A percentile compares a stretch with the other conserved stretches of the same genome.
Conservation (phyloP, 768 basidiomycete genomes). For the Xerocomus potaroensis region DNA sequence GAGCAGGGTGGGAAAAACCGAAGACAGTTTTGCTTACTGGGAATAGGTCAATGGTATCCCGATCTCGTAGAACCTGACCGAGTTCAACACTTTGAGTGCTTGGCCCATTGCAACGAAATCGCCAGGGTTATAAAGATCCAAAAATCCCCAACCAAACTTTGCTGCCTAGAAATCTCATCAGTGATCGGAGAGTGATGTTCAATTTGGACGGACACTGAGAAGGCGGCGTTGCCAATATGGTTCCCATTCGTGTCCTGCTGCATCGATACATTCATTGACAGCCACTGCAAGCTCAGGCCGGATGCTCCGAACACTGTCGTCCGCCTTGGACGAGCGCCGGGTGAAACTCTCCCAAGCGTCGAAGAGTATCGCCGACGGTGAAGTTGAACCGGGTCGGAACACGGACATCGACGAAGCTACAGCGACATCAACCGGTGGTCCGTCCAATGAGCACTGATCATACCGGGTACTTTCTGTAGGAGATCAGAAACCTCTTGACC, state of each 20-base stretch:
- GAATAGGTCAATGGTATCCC: constrained; percentile 91
- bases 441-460: constrained; percentile 13
- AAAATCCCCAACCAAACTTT: constrained; percentile 89
- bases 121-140: constrained; percentile 88
- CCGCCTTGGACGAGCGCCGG: constrained; percentile 81
- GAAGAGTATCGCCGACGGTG: constrained; percentile 86
- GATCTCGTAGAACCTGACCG: constrained; percentile 85
- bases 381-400: constrained; percentile 89
- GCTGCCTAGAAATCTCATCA: constrained; percentile 63
- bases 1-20: background rate
- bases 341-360: constrained; percentile 91
- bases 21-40: constrained; percentile 55
- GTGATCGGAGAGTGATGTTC: background rate
- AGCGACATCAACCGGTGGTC: background rate
- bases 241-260: constrained; percentile 90
- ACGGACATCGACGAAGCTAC: constrained; percentile 75
- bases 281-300: constrained; percentile 81
- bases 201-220: constrained; percentile 52
- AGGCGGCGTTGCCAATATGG: constrained; percentile 84
- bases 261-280: constrained; percentile 90
- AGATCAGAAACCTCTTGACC: constrained; percentile 80
- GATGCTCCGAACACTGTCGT: constrained; percentile 88
- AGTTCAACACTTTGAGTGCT: constrained; percentile 89
- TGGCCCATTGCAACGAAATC: constrained; percentile 94
- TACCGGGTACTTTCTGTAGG: constrained; percentile 91